Percentiles rank a stretch among this genome's conserved stretches.
Conservation (phyloP, 2,329 filamentous ascomycete genomes). For the Ophiognomonia clavigignenti-juglandacearum region DNA sequence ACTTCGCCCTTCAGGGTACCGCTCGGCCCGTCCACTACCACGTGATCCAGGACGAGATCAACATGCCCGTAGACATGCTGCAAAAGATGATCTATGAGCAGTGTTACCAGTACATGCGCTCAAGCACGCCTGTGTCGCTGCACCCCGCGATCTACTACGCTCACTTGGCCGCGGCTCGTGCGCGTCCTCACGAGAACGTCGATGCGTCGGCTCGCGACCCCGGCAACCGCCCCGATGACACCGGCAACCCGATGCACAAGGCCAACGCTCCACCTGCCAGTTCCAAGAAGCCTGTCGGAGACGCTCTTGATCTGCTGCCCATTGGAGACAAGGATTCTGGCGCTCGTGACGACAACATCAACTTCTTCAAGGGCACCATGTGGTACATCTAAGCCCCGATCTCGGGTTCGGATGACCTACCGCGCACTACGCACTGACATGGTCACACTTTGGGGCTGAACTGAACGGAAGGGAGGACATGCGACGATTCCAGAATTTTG, state of each 20-base stretch:
- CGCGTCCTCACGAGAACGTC: conserved; percentile 64
- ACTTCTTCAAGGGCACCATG: conserved; percentile 34
- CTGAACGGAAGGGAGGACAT: not conserved
- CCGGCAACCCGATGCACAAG: conserved; percentile 31
- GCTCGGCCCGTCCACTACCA: conserved; percentile 90
- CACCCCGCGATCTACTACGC: conserved; percentile 94
- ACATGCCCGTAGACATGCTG: conserved; percentile 61
- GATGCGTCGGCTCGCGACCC: conserved; percentile 39
- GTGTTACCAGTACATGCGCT: conserved; percentile 87
- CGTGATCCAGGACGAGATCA: conserved; percentile 77
- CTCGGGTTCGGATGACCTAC: not conserved
- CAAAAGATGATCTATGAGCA: conserved; percentile 92
- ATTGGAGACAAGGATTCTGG: conserved; percentile 20
- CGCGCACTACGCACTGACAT: not conserved
- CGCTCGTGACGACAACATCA: conserved; percentile 14
- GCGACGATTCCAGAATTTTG: not conserved
- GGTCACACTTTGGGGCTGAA: not conserved
- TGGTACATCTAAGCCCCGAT: conserved; percentile 34
- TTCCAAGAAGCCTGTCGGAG: conserved; percentile 6
- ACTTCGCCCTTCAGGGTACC: conserved; percentile 84
- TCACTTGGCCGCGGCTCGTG: conserved; percentile 79
- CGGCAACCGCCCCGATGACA: not conserved
- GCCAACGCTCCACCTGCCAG: conserved; percentile 17
- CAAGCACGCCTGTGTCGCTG: conserved; percentile 85
- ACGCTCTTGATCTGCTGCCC: conserved; percentile 24